Evolutionary conservation across 2,329 filamentous ascomycete genomes (phyloP).

Genomic region (Simplicillium sp.): DNA sequence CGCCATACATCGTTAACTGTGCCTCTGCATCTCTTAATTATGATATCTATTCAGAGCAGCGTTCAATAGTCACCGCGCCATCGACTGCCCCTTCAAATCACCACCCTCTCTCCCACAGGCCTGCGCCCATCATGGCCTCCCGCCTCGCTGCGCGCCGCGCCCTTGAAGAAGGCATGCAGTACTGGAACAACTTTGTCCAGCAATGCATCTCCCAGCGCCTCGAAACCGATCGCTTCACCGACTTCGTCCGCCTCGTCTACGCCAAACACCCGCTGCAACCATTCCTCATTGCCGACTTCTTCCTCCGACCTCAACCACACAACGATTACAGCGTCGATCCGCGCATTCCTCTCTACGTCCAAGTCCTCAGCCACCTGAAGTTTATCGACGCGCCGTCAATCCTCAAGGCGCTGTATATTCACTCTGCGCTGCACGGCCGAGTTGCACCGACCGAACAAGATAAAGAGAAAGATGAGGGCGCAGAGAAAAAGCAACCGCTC

Average conservation of each 20-base stretch:
- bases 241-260: conserved; percentile 38
- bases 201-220: conserved; percentile 42
- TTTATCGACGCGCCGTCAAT: conserved; percentile 46
- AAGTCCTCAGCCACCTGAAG: conserved; percentile 40
- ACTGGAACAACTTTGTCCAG: conserved; percentile 43
- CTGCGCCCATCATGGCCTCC: too few relatives aligned
- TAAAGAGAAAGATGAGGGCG: conserved; percentile 9
- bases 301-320: conserved; percentile 42
- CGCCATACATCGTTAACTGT: too few relatives aligned
- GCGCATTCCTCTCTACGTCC: conserved; percentile 48
- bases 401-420: conserved; percentile 44
- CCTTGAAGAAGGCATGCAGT: conserved; percentile 10
- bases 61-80: too few relatives aligned
- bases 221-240: conserved; percentile 41
- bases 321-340: conserved; percentile 46
- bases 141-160: too few relatives aligned
- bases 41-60: too few relatives aligned
- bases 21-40: too few relatives aligned
- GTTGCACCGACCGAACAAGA: conserved; percentile 6
- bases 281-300: conserved; percentile 43
- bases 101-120: too few relatives aligned
- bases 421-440: conserved; percentile 39
- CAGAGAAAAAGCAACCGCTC: conserved; percentile 12
- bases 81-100: too few relatives aligned
- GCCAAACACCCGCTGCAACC: conserved; percentile 42